Conservation (phyloP, 768 basidiomycete species). For the Chiua virens region DNA sequence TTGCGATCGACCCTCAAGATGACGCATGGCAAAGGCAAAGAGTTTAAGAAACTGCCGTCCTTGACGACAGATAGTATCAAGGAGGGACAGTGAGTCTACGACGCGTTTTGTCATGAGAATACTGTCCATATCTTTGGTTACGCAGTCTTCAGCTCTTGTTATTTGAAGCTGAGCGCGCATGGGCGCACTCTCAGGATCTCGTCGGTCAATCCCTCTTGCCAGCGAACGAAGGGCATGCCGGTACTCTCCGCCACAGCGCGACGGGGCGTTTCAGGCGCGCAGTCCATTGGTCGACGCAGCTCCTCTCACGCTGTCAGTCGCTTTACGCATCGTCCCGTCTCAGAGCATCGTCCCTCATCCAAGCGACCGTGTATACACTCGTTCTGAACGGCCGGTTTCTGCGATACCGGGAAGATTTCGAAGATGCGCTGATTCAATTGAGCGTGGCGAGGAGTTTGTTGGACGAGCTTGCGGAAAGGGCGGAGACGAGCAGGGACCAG, state of each 20-base stretch:
- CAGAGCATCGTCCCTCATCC: constrained; percentile 57
- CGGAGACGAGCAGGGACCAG: constrained; percentile 78
- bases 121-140: constrained; percentile 6
- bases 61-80: constrained; percentile 68
- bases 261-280: constrained; percentile 80
- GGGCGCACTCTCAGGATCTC: constrained; percentile 87
- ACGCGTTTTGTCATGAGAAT: neutral
- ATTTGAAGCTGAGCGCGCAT: constrained; percentile 90
- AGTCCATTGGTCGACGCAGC: constrained; percentile 73
- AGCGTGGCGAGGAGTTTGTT: constrained; percentile 76
- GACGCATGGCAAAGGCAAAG: constrained; percentile 86
- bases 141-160: constrained; percentile 77
- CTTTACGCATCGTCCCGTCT: constrained; percentile 55
- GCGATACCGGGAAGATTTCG: constrained; percentile 73
- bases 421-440: constrained; percentile 72
- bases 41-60: constrained; percentile 81
- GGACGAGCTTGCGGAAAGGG: constrained; percentile 60
- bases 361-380: constrained; percentile 77
- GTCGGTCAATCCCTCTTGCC: constrained; percentile 49
- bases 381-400: constrained; percentile 82
- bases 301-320: constrained; percentile 70
- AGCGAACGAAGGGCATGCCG: constrained; percentile 49
- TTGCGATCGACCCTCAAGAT: constrained; percentile 80
- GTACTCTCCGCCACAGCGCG: constrained; percentile 68
- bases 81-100: constrained; percentile 76